Percentiles rank a stretch among this genome's conserved stretches.
Evolutionary conservation across 129 eudicot species (phyloP).

Genomic region (Arctium lappa): DNA sequence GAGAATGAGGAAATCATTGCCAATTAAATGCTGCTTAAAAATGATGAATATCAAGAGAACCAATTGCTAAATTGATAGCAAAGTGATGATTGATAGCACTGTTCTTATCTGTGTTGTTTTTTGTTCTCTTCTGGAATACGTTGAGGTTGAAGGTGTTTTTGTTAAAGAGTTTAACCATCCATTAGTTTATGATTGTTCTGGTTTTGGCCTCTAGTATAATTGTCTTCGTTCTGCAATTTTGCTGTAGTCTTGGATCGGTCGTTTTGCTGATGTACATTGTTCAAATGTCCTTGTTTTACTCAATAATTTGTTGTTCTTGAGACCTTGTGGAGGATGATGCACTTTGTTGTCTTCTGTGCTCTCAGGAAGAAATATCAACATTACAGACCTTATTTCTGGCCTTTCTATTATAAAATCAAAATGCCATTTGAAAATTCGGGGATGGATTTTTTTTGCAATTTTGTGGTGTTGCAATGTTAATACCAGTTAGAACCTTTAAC

Average conservation of each 20-base stretch:
- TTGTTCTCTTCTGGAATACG: background rate
- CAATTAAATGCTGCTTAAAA: background rate
- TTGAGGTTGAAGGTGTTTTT: background rate
- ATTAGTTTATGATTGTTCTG: background rate
- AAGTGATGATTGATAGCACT: background rate
- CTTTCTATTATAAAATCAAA: background rate
- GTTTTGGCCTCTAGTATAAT: background rate
- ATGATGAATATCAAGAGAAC: background rate
- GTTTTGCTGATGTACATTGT: background rate
- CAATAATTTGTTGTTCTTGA: background rate
- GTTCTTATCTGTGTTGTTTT: background rate
- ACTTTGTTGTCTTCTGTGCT: background rate
- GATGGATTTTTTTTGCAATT: background rate
- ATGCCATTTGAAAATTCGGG: background rate
- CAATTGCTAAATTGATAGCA: background rate
- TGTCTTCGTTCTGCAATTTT: background rate
- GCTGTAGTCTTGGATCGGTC: background rate
- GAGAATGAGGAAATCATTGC: background rate
- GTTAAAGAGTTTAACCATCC: background rate
- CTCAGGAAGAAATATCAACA: background rate
- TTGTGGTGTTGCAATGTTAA: background rate
- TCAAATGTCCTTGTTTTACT: background rate
- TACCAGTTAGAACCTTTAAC: background rate
- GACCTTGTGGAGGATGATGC: background rate
- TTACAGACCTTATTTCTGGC: background rate